Evolutionary conservation across 495 filamentous ascomycete species (phyloP), one percentile per base, ranked within the genome.

Genomic region (Pyronema omphalodes): DNA sequence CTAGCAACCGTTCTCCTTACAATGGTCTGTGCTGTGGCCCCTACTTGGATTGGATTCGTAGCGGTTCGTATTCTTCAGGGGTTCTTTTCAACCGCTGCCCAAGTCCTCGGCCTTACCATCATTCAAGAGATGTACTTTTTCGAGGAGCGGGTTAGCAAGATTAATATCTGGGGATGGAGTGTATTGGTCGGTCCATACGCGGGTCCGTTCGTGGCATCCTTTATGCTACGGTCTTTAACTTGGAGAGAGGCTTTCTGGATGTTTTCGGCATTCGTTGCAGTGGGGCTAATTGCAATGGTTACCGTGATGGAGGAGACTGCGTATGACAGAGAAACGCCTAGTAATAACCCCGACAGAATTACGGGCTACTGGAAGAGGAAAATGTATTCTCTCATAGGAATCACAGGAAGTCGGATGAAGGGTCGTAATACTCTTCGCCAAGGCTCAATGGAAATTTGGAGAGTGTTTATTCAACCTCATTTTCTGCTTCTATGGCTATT

Each of bases 61-160:
- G 60, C 49, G 0, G 53, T 63, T 17, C 51, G 60, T 19, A 54
- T 58, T 43, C 11, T 63, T 11, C 60, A 61, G 29, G 60, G 60
- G 0, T 58, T 63, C 51, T 63, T 63, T 55, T 50, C 59, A 36
- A 47, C 60, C 1, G 44, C 60, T 17, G 55, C 55, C 1, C 60
- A 63, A 39, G 60, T 63, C 14, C 49, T 63, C 7, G 60, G 60
- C 1, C 55, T 63, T 50, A 63, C 60, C 3, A 52, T 63, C 11
- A 63, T 63, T 34, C 60, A 61, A 23, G 60, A 63, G 36, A 61
- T 63, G 59, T 63, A 58, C 41, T 55, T 55, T 39, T 63, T 63
- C 14, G 60, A 63, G 14, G 60, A 63, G 29, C 59, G 61, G 18
- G 60, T 52, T 14, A 53, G 58, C 3, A 62, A 61, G 33, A 29